Base-by-base conservation (phyloP, 768 basidiomycete genomes). In the Xerocomus potaroensis region DNA sequence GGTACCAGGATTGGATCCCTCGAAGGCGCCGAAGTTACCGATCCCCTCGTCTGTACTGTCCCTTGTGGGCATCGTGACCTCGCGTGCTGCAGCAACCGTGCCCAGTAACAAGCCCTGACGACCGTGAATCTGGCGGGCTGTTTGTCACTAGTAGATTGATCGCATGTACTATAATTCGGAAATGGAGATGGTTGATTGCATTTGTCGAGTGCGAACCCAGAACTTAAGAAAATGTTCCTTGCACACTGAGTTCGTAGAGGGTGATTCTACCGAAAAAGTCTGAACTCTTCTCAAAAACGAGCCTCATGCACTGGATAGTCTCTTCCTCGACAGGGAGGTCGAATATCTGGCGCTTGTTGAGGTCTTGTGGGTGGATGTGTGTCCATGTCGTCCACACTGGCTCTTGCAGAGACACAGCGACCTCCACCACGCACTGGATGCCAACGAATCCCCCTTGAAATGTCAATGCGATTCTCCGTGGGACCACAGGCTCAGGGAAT, bases 381-480 rank as follows among this genome's bases (percentile, higher is more conserved):
- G 75, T 72, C 49, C 81, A 63, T 7, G 63, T 57, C 41, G 61
- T 64, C 85, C 85, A 87, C 36, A 67, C 67, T 21, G 61, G 49
- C 31, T 69, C 69, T 27, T 54, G 53, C 24, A 54, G 46, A n/a
- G 62, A 57, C 22, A 59, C 53, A 23, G 66, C 65, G 19, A 72
- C 58, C 35, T 76, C 68, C 8, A 90, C 57, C 2, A 69, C 57
- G 59, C 87, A 89, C 36, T 73, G 69, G 8, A 76, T 84, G 16
- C 87, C 88, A 0, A 84, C 90, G 61, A 92, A 91, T 2, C 89
- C 89, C 12, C 89, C 89, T 71, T 92, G 89, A 59, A 92, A 92
- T 2, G 84, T 89, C 51, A 90, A 50, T 16, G 68, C 69, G 15
- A 90, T 53, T 21, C 69, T 71, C 51, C 68, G 73, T 4, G 85